Base-by-base conservation (phyloP, 441 rosid genomes). In the Erodium trifolium region DNA sequence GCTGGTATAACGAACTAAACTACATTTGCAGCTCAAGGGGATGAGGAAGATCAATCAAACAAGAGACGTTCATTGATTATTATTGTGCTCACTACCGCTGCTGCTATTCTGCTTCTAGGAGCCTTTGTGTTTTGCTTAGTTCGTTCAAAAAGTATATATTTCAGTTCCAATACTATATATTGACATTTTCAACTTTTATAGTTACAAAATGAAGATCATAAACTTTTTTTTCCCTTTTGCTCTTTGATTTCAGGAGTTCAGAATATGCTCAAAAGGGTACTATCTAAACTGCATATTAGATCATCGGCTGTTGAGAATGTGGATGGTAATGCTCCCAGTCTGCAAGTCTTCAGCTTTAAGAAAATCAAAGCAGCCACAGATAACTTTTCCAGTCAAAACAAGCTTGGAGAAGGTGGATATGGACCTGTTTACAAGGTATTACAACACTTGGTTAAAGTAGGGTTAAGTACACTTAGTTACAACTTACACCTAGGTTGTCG, bases 371-470 rank as follows among this genome's bases (percentile, higher is more conserved):
- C 39, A 0, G 79, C 79, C 16, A 75, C 81, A 16, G 19, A 75
- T 35, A 75, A 77, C 65, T 80, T 80, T 45, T 77, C 81, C 6
- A 65, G 34, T 17, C 75, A 43, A 49, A 78, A 78, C 18, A 78
- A 74, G 71, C 78, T 78, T 57, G 81, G 83, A 53, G 70, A 73
- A 51, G 83, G 83, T 19, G 83, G 78, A 43, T 80, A 47, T 69
- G 82, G 80, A 39, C 78, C 82, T 2, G 82, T 79, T n/a, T 79
- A 76, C 66, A 79, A 80, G 80, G 83, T 79, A 63, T 9, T 29
- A 31, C 60, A 16, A 5, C 55, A 49, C 9, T 43, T 45, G 39
- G 45, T 55, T 14, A 16, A 6, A 12, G 11, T 19, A 31, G 34
- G 34, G 34, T 31, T 31, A 31, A 2, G 3, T 3, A 31, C 34